These are phyloP conservation scores for Chlorociboria aeruginascens DNA, from an alignment of 495 filamentous ascomycete genomes.

Conservation along the genomic window DNA sequence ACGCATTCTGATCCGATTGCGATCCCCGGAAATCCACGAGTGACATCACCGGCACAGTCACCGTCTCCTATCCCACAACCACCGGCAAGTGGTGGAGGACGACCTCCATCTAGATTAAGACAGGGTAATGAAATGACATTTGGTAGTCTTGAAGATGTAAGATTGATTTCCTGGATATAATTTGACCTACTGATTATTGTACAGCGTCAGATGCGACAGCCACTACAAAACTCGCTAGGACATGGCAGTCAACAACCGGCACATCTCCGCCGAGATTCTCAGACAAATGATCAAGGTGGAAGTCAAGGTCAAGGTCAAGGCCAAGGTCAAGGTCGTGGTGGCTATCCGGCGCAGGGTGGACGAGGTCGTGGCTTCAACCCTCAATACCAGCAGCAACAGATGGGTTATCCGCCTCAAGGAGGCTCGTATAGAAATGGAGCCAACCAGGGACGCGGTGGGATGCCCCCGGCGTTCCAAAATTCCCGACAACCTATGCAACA, in stretches of 20 bases:
- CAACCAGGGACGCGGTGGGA: conserved; percentile 53
- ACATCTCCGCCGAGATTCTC: conserved; percentile 73
- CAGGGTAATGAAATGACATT: conserved; percentile 59
- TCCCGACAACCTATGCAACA: conserved; percentile 42
- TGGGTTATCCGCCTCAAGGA: conserved; percentile 45
- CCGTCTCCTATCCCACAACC: conserved; percentile 85
- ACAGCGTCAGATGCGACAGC: conserved; percentile 43
- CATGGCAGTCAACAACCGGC: conserved; percentile 41
- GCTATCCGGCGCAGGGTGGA: conserved; percentile 35
- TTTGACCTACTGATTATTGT: conserved; percentile 15
- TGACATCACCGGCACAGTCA: conserved; percentile 62
- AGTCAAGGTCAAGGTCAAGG: conserved; percentile 48
- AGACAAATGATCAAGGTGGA: conserved; percentile 68
- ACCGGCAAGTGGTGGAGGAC: conserved; percentile 72
- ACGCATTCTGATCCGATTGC: conserved; percentile 48
- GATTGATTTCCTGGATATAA: conserved; percentile 12
- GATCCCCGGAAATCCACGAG: conserved; percentile 45
- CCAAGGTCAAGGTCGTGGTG: conserved; percentile 40
- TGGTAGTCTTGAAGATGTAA: conserved; percentile 72
- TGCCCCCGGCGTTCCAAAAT: conserved; percentile 52
- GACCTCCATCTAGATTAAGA: conserved; percentile 56
- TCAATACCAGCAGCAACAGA: conserved; percentile 45
- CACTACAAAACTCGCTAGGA: conserved; percentile 44
- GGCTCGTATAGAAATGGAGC: conserved; percentile 45
- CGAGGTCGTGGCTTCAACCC: conserved; percentile 55